Evolutionary conservation across 2,329 filamentous ascomycete genomes (phyloP).

Genomic region (Colletotrichum simmondsii): DNA sequence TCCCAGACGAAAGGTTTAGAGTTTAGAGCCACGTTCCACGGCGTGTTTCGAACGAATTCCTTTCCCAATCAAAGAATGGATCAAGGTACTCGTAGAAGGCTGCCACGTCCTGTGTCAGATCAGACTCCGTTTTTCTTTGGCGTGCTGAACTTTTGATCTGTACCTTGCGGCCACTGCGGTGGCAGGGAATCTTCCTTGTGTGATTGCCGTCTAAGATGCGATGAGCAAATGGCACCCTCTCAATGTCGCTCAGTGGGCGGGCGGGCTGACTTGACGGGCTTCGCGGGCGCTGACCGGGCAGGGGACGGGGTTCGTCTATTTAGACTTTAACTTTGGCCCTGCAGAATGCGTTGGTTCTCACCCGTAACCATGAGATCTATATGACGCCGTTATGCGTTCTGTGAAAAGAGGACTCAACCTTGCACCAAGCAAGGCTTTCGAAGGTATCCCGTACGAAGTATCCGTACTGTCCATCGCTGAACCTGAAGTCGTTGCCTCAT

Average conservation of each 20-base stretch:
- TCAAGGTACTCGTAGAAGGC: neutral
- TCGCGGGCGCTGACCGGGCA: neutral
- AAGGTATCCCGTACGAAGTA: no score
- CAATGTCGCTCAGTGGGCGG: neutral
- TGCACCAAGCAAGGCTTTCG: neutral
- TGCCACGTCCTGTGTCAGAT: slow-evolving; percentile 1
- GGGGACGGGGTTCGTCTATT: neutral
- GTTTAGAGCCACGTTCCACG: slow-evolving; percentile 31
- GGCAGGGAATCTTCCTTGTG: neutral
- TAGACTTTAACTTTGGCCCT: slow-evolving; percentile 16
- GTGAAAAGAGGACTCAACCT: neutral
- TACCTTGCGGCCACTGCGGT: slow-evolving; percentile 16
- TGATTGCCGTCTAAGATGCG: neutral
- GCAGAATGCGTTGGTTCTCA: slow-evolving; percentile 4
- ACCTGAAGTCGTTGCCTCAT: neutral
- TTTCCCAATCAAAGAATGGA: slow-evolving; percentile 15
- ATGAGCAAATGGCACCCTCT: neutral
- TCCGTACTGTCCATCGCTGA: no score
- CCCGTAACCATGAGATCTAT: slow-evolving; percentile 14
- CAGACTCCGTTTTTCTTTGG: neutral
- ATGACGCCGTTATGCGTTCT: slow-evolving; percentile 28
- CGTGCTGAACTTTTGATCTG: neutral
- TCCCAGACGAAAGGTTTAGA: slow-evolving; percentile 9
- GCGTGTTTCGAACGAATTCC: slow-evolving; percentile 31
- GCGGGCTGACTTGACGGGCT: neutral